A percentile compares a stretch with the other conserved stretches of the same genome.
Conservation (phyloP, 164 flowering plant genomes). For the Santalum album region DNA sequence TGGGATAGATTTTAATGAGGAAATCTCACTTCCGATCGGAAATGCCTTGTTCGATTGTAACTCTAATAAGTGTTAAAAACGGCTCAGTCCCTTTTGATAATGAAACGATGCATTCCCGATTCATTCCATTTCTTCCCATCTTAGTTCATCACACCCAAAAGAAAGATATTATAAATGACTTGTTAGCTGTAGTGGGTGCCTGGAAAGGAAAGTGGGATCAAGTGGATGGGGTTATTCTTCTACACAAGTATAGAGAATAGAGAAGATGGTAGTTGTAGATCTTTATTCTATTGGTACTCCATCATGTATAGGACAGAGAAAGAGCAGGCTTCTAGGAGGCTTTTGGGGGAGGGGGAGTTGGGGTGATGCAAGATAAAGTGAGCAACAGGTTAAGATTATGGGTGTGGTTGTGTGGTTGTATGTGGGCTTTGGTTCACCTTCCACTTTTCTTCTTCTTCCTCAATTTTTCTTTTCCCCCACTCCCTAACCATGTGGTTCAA, state of each 20-base stretch:
- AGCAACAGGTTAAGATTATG: conserved; percentile 18
- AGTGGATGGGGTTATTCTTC: conserved; percentile 16
- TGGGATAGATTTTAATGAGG: no score
- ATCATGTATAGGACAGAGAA: conserved; percentile 14
- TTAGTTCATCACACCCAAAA: no score
- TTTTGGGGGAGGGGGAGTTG: conserved; percentile 14
- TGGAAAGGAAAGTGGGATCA: conserved; percentile 8
- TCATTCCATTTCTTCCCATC: no score
- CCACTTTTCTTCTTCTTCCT: conserved; percentile 28
- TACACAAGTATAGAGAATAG: conserved; percentile 11
- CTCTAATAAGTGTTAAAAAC: no score
- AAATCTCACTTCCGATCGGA: no score
- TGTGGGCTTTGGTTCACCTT: conserved; percentile 69
- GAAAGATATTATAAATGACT: no score
- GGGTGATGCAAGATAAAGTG: conserved; percentile 16
- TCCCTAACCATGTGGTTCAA: conserved; percentile 39
- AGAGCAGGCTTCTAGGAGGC: conserved; percentile 45
- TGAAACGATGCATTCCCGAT: no score
- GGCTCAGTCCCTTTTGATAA: no score
- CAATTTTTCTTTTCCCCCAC: conserved; percentile 1
- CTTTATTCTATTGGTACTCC: conserved; percentile 28
- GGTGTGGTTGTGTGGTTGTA: conserved; percentile 37
- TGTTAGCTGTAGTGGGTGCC: conserved; percentile 18
- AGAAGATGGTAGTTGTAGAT: conserved; percentile 23
- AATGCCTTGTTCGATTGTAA: no score